phyloP scores from a whole-genome alignment of 2,329 filamentous ascomycete genomes.

The Dactylonectria estremocensis region DNA sequence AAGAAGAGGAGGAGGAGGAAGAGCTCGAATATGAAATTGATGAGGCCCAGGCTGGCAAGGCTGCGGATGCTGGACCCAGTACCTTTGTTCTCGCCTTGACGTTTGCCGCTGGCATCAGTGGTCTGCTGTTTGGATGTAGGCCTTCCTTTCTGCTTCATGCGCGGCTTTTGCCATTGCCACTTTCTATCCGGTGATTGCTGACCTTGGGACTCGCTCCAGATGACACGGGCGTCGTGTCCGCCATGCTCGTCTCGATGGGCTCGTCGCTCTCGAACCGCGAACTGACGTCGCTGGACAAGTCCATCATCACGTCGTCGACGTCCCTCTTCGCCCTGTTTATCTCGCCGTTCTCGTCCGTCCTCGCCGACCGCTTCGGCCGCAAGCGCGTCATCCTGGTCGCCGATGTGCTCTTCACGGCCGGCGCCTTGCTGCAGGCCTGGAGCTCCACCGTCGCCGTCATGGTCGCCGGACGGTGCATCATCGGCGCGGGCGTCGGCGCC shows the following conservation, averaged over 20 bases:
- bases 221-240: constrained; percentile 79
- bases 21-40: constrained; percentile 52
- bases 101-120: constrained; percentile 76
- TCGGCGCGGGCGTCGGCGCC: constrained; percentile 81
- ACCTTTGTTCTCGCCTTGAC: constrained; percentile 74
- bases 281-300: constrained; percentile 77
- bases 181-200: constrained; percentile 1
- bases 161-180: background rate
- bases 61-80: constrained; percentile 54
- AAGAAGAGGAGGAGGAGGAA: constrained; percentile 51
- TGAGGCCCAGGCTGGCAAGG: constrained; percentile 49
- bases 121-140: constrained; percentile 78
- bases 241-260: constrained; percentile 76
- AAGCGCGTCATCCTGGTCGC: constrained; percentile 75
- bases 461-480: constrained; percentile 77
- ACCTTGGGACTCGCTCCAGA: constrained; percentile 57
- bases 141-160: constrained; percentile 23
- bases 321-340: constrained; percentile 76
- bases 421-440: constrained; percentile 76
- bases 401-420: constrained; percentile 77
- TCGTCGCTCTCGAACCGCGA: constrained; percentile 69
- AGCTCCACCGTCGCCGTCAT: constrained; percentile 73
- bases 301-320: constrained; percentile 79
- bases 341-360: constrained; percentile 75
- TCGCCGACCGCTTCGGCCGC: constrained; percentile 74